Evolutionary conservation across 1,284 basidiomycete genomes (phyloP), one percentile per base, ranked within the genome.

Genomic region (Hemileia vastatrix): DNA sequence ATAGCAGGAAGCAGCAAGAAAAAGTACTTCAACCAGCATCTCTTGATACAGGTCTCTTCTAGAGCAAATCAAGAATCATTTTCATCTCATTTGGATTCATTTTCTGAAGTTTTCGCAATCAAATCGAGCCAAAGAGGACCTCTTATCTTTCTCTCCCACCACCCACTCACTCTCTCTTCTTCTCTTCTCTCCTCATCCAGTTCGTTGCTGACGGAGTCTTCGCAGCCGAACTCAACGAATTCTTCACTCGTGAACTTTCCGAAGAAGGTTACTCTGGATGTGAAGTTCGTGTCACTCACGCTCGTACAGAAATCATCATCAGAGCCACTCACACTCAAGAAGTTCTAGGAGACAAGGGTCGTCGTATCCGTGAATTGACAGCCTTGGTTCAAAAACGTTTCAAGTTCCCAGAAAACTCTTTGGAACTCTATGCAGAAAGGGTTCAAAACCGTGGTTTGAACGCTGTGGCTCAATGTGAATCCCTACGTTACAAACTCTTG

Each of bases 181-280:
- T n/a, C n/a, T 32, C 31, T n/a, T 50, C 23, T n/a, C n/a, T n/a
- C n/a, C n/a, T n/a, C n/a, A n/a, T n/a, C n/a, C n/a, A n/a, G n/a
- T n/a, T n/a, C n/a, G 73, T 75, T 65, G 74, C 74, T 64, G 74
- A 75, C 73, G 74, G 74, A 71, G 74, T 75, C 54, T 75, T n/a
- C n/a, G 90, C 90, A 78, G 92, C 93, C 73, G 92, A 96, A 81
- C 84, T 96, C 77, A 92, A 91, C 78, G 93, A 96, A 79, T 96
- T 96, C 83, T 95, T 93, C 67, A 73, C 73, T 55, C 73, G 74
- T 65, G 72, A 74, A 70, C 72, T 75, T 55, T 71, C 71, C 59
- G 73, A 73, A 66, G 74, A 75, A 70, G 74, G 74, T 63, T 75
- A 74, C 72, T 74, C 74, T 33, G 74, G 74, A 45, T 75, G 74